phyloP scores from a whole-genome alignment of 345 rosid species.

The Angophora floribunda region DNA sequence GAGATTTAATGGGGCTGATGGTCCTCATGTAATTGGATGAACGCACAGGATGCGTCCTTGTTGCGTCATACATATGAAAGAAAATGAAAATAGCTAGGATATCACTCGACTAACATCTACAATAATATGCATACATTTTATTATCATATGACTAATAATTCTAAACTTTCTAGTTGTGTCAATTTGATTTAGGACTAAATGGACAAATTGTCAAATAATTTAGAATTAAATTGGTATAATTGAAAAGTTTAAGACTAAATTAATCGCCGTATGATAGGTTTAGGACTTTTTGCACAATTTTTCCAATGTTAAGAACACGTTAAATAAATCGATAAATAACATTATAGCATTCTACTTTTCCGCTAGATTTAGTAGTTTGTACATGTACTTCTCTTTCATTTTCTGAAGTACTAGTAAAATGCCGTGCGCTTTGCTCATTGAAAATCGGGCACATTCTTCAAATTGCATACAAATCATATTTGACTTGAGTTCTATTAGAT shows the following conservation, averaged over 20 bases:
- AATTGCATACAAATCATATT: no score
- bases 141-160: not conserved
- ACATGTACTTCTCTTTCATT: not conserved
- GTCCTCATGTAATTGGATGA: not conserved
- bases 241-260: not conserved
- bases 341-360: not conserved
- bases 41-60: not conserved
- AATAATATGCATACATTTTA: not conserved
- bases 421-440: not conserved
- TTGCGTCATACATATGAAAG: not conserved
- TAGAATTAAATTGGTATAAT: not conserved
- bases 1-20: not conserved
- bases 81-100: not conserved
- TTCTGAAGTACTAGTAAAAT: not conserved
- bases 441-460: no score
- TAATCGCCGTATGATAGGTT: not conserved
- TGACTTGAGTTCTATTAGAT: not conserved
- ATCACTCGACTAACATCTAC: not conserved
- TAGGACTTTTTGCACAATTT: not conserved
- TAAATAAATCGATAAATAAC: no score
- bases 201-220: not conserved
- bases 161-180: no score
- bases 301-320: not conserved
- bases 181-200: no score
- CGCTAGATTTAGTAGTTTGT: not conserved